Conservation (phyloP, 2,329 filamentous ascomycete species). For the Orbilia javanica region DNA sequence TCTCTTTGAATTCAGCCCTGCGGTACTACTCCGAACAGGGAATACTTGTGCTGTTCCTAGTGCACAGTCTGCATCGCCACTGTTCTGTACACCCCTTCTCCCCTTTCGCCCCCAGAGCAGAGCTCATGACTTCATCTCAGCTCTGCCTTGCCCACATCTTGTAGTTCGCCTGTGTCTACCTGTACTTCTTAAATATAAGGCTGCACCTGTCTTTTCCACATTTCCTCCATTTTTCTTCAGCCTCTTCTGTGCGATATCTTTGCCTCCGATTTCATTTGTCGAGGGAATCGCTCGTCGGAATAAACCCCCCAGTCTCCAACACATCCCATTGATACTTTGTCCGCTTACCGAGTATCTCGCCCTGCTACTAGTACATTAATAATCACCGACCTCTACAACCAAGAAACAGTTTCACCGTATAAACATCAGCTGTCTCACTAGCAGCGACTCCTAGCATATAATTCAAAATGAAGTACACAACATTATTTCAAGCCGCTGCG, state of each 20-base stretch:
- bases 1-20: constrained; percentile 31
- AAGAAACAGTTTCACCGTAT: constrained; percentile 10
- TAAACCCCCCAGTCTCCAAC: constrained; percentile 3
- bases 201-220: constrained; percentile 1
- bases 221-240: constrained; percentile 23
- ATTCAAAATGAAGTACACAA: constrained; percentile 38
- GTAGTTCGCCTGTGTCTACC: background rate
- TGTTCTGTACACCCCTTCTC: background rate
- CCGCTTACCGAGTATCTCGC: background rate
- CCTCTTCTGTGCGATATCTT: constrained; percentile 9
- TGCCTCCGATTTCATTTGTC: background rate
- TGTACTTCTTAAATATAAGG: constrained; percentile 2
- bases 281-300: background rate
- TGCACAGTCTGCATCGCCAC: constrained; percentile 24
- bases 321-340: constrained; percentile 10
- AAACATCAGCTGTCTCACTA: background rate
- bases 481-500: constrained; percentile 17
- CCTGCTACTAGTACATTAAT: background rate
- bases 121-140: constrained; percentile 12
- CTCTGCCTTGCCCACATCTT: constrained; percentile 8
- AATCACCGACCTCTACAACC: background rate
- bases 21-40: background rate
- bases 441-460: background rate
- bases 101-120: background rate
- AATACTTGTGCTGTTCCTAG: constrained; percentile 11